Base-by-base conservation (phyloP, 116 monocot species). In the Phalaenopsis hybrid region DNA sequence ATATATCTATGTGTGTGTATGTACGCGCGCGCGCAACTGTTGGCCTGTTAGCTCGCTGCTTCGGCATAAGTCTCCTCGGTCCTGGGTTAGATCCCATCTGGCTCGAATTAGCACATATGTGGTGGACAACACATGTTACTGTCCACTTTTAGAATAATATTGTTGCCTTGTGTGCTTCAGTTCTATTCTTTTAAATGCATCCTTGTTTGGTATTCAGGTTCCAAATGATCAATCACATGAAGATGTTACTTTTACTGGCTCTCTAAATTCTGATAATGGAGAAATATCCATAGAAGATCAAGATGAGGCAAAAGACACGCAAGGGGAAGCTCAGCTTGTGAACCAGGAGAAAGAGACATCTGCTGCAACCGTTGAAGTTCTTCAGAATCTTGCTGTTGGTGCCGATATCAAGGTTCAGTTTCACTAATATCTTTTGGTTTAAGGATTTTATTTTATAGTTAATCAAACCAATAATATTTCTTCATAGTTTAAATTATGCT, bases 331-430 rank as follows among this genome's bases (percentile, higher is more conserved):
- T 74, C 78, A 93, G 44, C 87, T 88, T 77, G 87, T 89, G 78
- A 88, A 76, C 76, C 83, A 77, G 33, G 87, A 44, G 79, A 93
- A 87, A 74, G 95, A 87, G 74, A 74, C 87, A 79, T 88, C 89
- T 81, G 86, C 85, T 74, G 86, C 94, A 81, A 92, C 93, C 55
- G 82, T 99, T 80, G 99, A 99, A 86, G 95, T 89, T 84, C 91
- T 99, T 16, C 94, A 99, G 70, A 94, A 84, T 85, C 79, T 99
- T 33, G 99, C 95, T 83, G 95, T 92, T 82, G 95, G 95, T 87
- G 99, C 99, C 34, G 99, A 99, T 81, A 92, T 95, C 70, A 95
- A 99, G 99, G 99, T 99, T 72, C 11, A 20, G 45, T 75, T 45
- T 75, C 21, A 75, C 18, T 75, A 44, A 21, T 51, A 50, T 81